phyloP scores from a whole-genome alignment of 768 basidiomycete species.

The Leucocoprinus sp. region DNA sequence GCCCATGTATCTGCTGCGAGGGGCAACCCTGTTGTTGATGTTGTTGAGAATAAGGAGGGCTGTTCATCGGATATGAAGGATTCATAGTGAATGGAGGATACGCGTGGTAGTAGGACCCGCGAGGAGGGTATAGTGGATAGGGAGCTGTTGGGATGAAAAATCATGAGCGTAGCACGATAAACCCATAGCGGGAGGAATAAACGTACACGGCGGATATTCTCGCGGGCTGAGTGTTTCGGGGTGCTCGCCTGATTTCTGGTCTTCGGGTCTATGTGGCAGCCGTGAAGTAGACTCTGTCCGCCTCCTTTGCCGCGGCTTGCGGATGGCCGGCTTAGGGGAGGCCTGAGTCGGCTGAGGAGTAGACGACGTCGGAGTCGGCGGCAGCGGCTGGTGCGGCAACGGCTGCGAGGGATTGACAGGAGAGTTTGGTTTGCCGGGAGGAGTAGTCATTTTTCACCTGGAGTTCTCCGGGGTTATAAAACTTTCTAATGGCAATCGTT shows the following conservation, averaged over 20 bases:
- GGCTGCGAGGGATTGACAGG: conserved; percentile 28
- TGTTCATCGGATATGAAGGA: conserved; percentile 56
- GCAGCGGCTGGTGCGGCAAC: conserved; percentile 40
- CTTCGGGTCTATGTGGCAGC: conserved; percentile 9
- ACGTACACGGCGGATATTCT: conserved; percentile 15
- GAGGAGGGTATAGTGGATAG: conserved; percentile 23
- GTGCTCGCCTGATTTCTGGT: conserved; percentile 13
- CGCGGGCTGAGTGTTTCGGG: conserved; percentile 10
- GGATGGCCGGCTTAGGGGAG: conserved; percentile 25
- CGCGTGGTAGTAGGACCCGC: conserved; percentile 36
- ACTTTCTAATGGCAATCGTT: conserved; percentile 22
- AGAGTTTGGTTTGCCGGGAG: conserved; percentile 38
- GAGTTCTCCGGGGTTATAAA: conserved; percentile 34
- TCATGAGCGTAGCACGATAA: not conserved
- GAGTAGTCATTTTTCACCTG: conserved; percentile 37
- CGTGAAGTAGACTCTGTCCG: conserved; percentile 18
- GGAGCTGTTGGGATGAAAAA: conserved; percentile 17
- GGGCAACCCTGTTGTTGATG: conserved; percentile 26
- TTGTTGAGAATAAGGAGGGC: conserved; percentile 36
- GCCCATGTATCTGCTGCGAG: conserved; percentile 20
- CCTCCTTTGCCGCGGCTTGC: conserved; percentile 47
- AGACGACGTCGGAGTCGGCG: conserved; percentile 34
- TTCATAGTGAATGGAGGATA: conserved; percentile 54
- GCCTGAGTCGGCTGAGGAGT: conserved; percentile 36
- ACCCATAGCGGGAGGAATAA: not conserved